phyloP scores from a whole-genome alignment of 495 filamentous ascomycete genomes.

The Haplographium delicatum region DNA sequence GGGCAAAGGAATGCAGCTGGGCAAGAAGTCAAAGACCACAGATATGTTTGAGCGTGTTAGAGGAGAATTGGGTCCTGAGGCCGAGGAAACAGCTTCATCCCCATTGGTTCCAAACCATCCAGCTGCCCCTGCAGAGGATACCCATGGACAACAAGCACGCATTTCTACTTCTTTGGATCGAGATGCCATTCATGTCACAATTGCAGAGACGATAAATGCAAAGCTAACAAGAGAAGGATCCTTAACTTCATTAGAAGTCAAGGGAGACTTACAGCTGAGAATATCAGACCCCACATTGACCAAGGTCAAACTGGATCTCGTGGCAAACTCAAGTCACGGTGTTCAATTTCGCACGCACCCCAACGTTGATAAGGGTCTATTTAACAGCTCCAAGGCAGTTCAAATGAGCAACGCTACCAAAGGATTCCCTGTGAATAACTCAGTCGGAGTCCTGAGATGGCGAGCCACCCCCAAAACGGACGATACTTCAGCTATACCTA shows the following conservation, averaged over 20 bases:
- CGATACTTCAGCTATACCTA: conserved; percentile 71
- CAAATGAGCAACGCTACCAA: conserved; percentile 79
- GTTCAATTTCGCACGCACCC: conserved; percentile 90
- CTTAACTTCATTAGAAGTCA: conserved; percentile 77
- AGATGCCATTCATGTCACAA: conserved; percentile 77
- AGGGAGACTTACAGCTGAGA: conserved; percentile 82
- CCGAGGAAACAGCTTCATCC: conserved; percentile 63
- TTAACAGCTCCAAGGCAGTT: conserved; percentile 70
- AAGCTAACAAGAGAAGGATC: conserved; percentile 81
- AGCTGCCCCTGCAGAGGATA: conserved; percentile 49
- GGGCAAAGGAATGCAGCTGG: conserved; percentile 97
- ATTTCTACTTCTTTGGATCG: conserved; percentile 62
- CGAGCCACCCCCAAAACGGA: conserved; percentile 66
- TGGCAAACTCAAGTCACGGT: conserved; percentile 65
- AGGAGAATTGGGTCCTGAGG: conserved; percentile 76
- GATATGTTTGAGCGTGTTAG: conserved; percentile 96
- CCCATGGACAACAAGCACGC: conserved; percentile 44
- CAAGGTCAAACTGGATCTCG: conserved; percentile 78
- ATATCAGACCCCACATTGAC: conserved; percentile 83
- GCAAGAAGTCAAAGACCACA: conserved; percentile 94
- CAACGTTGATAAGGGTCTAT: conserved; percentile 83
- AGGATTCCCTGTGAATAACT: conserved; percentile 87
- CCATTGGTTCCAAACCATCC: conserved; percentile 67
- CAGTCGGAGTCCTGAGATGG: conserved; percentile 87
- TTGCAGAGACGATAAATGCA: conserved; percentile 83